A percentile compares a stretch with the other conserved stretches of the same genome.
Conservation (phyloP, 1,284 basidiomycete genomes). For the Cronartium quercuum region DNA sequence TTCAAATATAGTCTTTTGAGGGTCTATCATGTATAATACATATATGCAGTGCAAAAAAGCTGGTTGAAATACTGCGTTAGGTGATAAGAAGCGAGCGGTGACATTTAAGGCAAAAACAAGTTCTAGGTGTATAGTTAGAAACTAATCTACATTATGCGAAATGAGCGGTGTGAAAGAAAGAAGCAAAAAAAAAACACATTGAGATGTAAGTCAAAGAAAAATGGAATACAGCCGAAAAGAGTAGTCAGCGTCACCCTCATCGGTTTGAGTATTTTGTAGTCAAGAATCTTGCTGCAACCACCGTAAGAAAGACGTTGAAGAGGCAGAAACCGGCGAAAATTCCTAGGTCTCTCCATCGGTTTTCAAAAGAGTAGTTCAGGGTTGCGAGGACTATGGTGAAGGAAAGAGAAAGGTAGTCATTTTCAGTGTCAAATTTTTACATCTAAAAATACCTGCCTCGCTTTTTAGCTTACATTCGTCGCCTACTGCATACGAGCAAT, state of each 20-base stretch:
- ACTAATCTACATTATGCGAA: too few species aligned
- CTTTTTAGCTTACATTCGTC: neutral
- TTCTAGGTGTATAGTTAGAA: too few species aligned
- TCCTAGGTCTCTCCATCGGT: conserved; percentile 37
- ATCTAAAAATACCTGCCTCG: neutral
- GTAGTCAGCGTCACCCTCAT: neutral
- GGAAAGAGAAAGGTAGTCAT: neutral
- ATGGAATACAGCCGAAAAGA: neutral
- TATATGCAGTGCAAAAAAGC: too few species aligned
- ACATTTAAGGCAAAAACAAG: too few species aligned
- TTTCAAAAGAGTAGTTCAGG: conserved; percentile 14
- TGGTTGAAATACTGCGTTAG: too few species aligned
- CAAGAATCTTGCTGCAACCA: conserved; percentile 16
- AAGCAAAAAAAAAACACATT: too few species aligned
- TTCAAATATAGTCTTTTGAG: too few species aligned
- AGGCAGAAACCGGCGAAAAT: conserved; percentile 13
- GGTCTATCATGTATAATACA: too few species aligned
- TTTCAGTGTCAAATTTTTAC: neutral
- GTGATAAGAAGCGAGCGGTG: too few species aligned
- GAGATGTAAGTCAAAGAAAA: too few species aligned
- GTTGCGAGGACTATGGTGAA: neutral
- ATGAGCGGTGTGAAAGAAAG: too few species aligned
- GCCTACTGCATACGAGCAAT: conserved; percentile 57
- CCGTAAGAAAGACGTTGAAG: conserved; percentile 28
- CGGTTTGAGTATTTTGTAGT: conserved; percentile 28